Percentiles rank a stretch among this genome's conserved stretches.
phyloP scores from a whole-genome alignment of 345 rosid species.

The Dimocarpus longan region DNA sequence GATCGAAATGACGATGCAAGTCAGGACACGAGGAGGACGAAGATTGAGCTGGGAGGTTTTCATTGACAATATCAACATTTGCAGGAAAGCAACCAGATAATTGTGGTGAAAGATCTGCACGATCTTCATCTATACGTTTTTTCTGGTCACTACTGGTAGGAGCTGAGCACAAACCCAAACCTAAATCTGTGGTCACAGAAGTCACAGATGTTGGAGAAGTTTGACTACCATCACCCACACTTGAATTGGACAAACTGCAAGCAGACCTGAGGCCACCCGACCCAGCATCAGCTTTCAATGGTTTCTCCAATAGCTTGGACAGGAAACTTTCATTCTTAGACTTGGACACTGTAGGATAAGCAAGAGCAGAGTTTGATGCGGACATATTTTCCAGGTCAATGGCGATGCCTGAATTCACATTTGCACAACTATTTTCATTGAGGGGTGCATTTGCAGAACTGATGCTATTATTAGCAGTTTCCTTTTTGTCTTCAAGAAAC shows the following conservation, averaged over 20 bases:
- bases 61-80: constrained; percentile 25
- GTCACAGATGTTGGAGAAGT: constrained; percentile 50
- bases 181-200: constrained; percentile 60
- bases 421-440: constrained; percentile 25
- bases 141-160: constrained; percentile 34
- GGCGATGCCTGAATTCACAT: constrained; percentile 28
- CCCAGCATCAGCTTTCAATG: constrained; percentile 33
- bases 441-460: constrained; percentile 16
- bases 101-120: constrained; percentile 21
- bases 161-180: constrained; percentile 45
- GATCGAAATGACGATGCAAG: constrained; percentile 25
- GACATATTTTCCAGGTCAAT: constrained; percentile 29
- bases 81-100: constrained; percentile 29
- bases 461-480: constrained; percentile 26
- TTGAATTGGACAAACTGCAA: constrained; percentile 46
- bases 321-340: constrained; percentile 29
- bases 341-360: constrained; percentile 27
- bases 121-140: constrained; percentile 27
- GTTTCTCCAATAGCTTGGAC: constrained; percentile 38
- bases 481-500: constrained; percentile 34
- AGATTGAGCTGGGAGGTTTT: constrained; percentile 35
- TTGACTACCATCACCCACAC: constrained; percentile 38
- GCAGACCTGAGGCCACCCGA: constrained; percentile 34
- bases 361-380: constrained; percentile 15
- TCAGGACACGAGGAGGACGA: constrained; percentile 43